These are phyloP conservation scores for Thelonectria rubi DNA, from an alignment of 2,329 filamentous ascomycete species.

Conservation along the genomic window DNA sequence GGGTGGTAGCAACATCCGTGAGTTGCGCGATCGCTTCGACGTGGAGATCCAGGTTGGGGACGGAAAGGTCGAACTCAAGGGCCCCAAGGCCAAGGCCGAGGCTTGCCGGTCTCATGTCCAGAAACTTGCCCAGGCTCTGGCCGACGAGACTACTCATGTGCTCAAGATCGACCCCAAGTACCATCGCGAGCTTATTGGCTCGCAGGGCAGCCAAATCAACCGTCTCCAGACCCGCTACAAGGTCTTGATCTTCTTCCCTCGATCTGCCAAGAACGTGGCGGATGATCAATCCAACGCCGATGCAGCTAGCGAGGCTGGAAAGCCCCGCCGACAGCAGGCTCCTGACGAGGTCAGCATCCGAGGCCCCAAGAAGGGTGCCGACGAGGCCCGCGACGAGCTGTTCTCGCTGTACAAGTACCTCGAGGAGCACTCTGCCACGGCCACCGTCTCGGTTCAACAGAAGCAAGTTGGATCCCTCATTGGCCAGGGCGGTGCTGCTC, in stretches of 20 bases:
- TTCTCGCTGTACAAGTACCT: constrained; percentile 88
- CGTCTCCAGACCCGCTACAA: constrained; percentile 91
- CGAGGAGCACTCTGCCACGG: constrained; percentile 84
- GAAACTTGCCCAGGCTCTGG: constrained; percentile 80
- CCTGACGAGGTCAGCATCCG: constrained; percentile 90
- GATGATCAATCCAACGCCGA: constrained; percentile 79
- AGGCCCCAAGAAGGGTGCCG: constrained; percentile 91
- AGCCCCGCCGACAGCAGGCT: constrained; percentile 75
- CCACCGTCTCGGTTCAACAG: constrained; percentile 85
- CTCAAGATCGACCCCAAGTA: constrained; percentile 94
- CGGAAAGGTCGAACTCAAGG: constrained; percentile 94
- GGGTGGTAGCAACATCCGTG: constrained; percentile 71
- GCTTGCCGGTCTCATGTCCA: constrained; percentile 84
- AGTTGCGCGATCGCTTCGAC: constrained; percentile 72
- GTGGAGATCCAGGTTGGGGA: constrained; percentile 89
- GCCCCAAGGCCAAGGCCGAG: constrained; percentile 93
- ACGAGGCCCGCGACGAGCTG: constrained; percentile 91
- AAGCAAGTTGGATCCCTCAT: constrained; percentile 95
- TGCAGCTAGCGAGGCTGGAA: constrained; percentile 72
- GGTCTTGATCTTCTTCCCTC: constrained; percentile 94
- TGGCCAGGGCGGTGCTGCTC: constrained; percentile 86
- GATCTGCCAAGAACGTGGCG: constrained; percentile 64
- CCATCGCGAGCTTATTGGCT: constrained; percentile 92
- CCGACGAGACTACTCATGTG: constrained; percentile 87
- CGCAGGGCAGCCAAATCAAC: constrained; percentile 87